Percentiles rank a stretch among this genome's conserved stretches.
These are phyloP conservation scores for Hericium coralloides DNA, from an alignment of 768 basidiomycete species.

Conservation along the genomic window DNA sequence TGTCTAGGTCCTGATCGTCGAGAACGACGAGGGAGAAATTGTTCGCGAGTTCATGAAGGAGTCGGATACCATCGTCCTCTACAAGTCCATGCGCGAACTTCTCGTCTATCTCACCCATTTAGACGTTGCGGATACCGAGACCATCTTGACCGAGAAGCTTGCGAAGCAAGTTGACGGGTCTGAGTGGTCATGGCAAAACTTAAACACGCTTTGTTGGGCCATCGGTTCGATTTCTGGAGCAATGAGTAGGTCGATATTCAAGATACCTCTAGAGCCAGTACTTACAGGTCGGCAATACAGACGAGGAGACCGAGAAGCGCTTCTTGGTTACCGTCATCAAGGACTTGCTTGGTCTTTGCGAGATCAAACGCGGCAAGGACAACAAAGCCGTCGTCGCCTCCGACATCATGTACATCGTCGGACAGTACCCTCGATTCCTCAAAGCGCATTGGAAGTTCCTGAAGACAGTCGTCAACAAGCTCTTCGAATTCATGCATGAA, in stretches of 20 bases:
- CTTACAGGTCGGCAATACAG: constrained; percentile 29
- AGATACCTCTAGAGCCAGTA: too few relatives aligned
- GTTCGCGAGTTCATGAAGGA: constrained; percentile 99
- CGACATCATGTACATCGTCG: constrained; percentile 98
- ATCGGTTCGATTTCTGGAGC: constrained; percentile 98
- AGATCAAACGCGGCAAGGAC: constrained; percentile 98
- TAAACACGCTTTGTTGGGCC: constrained; percentile 99
- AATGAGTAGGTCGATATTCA: constrained; percentile 67
- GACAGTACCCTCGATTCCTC: constrained; percentile 98
- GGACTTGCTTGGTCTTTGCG: constrained; percentile 92
- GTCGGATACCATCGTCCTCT: constrained; percentile 94
- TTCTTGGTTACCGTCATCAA: constrained; percentile 99
- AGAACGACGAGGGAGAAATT: constrained; percentile 99
- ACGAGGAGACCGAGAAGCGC: constrained; percentile 98
- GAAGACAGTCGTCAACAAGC: constrained; percentile 98
- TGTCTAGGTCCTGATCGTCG: constrained; percentile 86
- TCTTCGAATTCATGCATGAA: constrained; percentile 99
- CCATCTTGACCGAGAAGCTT: constrained; percentile 94
- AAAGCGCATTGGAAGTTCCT: constrained; percentile 99
- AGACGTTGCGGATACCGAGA: constrained; percentile 94
- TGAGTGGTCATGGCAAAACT: constrained; percentile 99
- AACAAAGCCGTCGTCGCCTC: constrained; percentile 99
- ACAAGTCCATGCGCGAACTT: constrained; percentile 97
- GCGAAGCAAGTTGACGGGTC: constrained; percentile 94
- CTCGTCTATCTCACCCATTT: constrained; percentile 97